These are phyloP conservation scores for Kodamaea sagamina DNA, from an alignment of 805 yeast genomes.

Conservation along the genomic window DNA sequence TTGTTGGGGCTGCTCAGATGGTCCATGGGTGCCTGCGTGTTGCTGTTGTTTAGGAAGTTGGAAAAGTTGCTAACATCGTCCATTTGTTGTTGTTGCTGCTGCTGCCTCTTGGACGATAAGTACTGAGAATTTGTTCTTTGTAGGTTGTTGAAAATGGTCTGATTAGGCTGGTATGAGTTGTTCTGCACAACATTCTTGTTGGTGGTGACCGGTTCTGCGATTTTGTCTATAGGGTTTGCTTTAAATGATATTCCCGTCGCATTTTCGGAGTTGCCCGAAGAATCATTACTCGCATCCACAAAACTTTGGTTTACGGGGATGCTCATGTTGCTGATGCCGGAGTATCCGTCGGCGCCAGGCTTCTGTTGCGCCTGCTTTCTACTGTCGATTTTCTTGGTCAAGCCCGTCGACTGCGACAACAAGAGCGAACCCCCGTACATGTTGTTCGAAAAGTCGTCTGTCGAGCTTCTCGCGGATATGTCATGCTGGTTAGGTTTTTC, in stretches of 20 bases:
- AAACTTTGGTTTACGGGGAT: conserved; percentile 13
- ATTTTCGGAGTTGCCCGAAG: conserved; percentile 5
- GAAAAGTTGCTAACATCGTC: conserved; percentile 33
- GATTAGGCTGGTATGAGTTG: conserved; percentile 45
- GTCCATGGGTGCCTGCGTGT: conserved; percentile 11
- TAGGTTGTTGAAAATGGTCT: conserved; percentile 42
- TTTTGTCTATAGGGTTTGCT: conserved; percentile 28
- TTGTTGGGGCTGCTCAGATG: conserved; percentile 13
- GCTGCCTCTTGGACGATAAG: conserved; percentile 25
- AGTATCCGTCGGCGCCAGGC: conserved; percentile 13
- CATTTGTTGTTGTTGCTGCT: conserved; percentile 8
- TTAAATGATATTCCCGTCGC: conserved; percentile 36
- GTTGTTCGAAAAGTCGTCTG: conserved; percentile 31
- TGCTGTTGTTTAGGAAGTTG: conserved; percentile 26
- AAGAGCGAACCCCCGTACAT: conserved; percentile 45
- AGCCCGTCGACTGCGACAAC: conserved; percentile 46
- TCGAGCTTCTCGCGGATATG: conserved; percentile 21
- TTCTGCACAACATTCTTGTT: conserved; percentile 33
- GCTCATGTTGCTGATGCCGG: conserved; percentile 5
- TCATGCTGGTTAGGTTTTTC: not conserved
- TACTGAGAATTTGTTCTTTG: conserved; percentile 43
- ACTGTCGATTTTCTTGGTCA: conserved; percentile 36
- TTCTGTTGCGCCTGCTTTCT: conserved; percentile 12
- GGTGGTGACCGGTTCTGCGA: conserved; percentile 36
- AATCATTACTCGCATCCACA: conserved; percentile 2